phyloP scores from a whole-genome alignment of 2,329 filamentous ascomycete species.

The Botrytis deweyae region DNA sequence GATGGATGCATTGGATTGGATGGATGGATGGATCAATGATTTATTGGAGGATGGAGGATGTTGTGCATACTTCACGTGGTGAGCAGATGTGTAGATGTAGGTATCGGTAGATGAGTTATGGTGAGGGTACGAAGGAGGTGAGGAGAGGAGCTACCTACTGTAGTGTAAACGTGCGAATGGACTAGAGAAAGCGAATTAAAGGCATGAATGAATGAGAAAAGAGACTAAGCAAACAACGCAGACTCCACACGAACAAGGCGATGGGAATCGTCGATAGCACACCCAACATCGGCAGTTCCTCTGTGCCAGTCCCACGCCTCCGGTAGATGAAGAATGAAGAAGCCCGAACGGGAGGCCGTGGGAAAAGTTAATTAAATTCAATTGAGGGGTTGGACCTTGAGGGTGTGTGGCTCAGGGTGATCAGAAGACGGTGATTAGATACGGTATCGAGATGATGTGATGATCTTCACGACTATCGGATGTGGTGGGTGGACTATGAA shows the following conservation, averaged over 20 bases:
- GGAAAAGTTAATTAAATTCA: neutral
- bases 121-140: no score
- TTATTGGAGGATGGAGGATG: neutral
- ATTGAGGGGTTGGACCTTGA: constrained; percentile 4
- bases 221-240: neutral
- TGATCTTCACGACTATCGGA: constrained; percentile 1
- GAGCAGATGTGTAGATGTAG: neutral
- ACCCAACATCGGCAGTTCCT: neutral
- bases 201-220: neutral
- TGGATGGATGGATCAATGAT: neutral
- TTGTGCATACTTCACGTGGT: neutral
- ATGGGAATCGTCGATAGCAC: neutral
- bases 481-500: neutral
- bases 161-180: neutral
- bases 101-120: no score
- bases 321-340: constrained; percentile 8
- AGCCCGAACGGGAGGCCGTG: neutral
- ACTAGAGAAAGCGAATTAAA: neutral
- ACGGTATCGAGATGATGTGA: neutral
- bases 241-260: neutral
- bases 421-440: constrained; percentile 2
- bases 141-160: no score
- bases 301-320: neutral
- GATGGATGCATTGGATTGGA: no score
- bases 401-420: neutral